Evolutionary conservation across 2,329 filamentous ascomycete species (phyloP), one percentile per base, ranked within the genome.

Genomic region (Fusarium sp.): DNA sequence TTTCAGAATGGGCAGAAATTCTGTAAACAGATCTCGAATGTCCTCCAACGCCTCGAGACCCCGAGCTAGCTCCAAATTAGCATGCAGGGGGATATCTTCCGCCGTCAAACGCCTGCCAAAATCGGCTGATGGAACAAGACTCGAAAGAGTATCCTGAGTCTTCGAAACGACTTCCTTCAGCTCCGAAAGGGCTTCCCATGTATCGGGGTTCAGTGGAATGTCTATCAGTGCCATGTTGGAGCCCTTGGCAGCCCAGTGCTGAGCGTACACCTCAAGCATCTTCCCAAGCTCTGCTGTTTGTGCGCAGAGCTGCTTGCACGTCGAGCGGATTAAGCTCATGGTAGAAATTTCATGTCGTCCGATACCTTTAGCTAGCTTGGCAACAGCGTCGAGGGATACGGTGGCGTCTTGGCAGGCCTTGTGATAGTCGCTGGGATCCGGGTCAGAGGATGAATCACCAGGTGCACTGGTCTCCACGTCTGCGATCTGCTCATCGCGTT

Each of bases 1-100:
- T 61, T 71, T 75, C 2, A 77, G 22, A 13, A 74, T 78, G 0
- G 76, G 76, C 6, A 78, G 35, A 24, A 77, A 74, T 3, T 69
- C 66, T 5, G 55, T 51, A 4, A 78, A 59, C 0, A 44, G 20
- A 1, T 36, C 47, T 7, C 66, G 44, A 1, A 62, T 53, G 2
- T 66, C 28, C 20, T 75, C 71, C 12, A 78, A 18, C 0, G 45
- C n/a, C 18, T 68, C 71, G 3, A 67, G 47, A 6, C 30, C 51
- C 3, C 44, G 39, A 1, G 69, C 69, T 28, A 76, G 47, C 1
- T 48, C 33, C 24, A 57, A 22, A 14, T 76, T 74, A 2, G 38
- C 10, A 3, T 31, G 30, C 22, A 77, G 20, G 1, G 75, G 68
- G 1, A 77, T 74, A 13, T 70, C 42, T 5, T 30, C 30, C 1